phyloP scores from a whole-genome alignment of 2,329 filamentous ascomycete genomes.

The Berkeleyomyces basicola region DNA sequence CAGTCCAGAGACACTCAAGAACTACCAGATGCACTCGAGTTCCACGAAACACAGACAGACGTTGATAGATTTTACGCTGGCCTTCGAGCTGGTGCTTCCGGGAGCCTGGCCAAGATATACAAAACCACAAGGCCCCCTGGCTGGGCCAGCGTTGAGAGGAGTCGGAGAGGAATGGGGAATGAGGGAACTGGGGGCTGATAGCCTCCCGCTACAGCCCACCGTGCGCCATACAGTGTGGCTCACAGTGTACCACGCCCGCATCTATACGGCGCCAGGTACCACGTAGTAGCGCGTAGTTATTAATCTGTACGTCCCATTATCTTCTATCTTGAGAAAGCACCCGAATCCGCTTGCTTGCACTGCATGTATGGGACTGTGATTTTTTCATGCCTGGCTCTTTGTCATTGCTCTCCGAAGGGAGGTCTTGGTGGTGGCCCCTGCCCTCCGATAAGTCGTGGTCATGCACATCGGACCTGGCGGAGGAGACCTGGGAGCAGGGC shows the following conservation, averaged over 20 bases:
- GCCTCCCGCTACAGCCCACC: background rate
- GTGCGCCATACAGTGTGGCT: background rate
- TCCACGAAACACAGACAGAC: conserved; percentile 1
- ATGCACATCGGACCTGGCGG: no score
- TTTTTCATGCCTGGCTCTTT: background rate
- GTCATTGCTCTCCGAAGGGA: background rate
- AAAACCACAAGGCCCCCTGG: background rate
- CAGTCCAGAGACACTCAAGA: background rate
- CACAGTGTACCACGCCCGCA: background rate
- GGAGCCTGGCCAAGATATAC: conserved; percentile 5
- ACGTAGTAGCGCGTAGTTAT: no score
- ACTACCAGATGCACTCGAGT: background rate
- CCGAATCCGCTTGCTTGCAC: no score
- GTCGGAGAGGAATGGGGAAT: background rate
- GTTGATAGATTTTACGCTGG: conserved; percentile 1
- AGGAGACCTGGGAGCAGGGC: no score
- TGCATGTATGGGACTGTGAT: background rate
- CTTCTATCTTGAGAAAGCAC: no score
- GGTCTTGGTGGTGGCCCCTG: background rate
- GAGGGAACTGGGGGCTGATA: background rate
- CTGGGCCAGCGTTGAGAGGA: background rate
- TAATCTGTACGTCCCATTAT: no score
- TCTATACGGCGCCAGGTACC: no score
- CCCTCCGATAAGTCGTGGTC: background rate
- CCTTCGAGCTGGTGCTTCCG: background rate